phyloP scores from a whole-genome alignment of 495 filamentous ascomycete genomes.

The Aspergillus olivimuriae region DNA sequence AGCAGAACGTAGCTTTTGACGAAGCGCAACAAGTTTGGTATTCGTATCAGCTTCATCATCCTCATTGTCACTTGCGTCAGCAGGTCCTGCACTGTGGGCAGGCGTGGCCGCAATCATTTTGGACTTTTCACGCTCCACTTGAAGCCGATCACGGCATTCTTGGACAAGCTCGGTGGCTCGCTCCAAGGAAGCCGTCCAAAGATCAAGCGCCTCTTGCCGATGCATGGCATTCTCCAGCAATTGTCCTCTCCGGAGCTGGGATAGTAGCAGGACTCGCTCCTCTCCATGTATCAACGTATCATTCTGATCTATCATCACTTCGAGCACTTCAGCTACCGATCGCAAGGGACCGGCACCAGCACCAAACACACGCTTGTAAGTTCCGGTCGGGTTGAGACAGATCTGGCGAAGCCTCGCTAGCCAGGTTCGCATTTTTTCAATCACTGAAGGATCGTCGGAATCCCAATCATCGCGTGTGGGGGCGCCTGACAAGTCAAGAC shows the following conservation, averaged over 20 bases:
- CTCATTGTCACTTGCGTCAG: constrained; percentile 34
- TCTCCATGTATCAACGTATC: constrained; percentile 56
- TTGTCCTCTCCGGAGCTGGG: constrained; percentile 63
- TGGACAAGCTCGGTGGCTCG: constrained; percentile 50
- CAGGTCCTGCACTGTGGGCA: constrained; percentile 9
- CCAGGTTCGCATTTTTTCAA: constrained; percentile 67
- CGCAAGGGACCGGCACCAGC: constrained; percentile 56
- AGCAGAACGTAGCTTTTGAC: constrained; percentile 60
- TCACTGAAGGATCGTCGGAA: constrained; percentile 44
- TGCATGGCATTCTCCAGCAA: constrained; percentile 59
- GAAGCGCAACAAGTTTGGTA: constrained; percentile 48
- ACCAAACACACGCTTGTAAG: constrained; percentile 64
- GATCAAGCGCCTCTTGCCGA: constrained; percentile 50
- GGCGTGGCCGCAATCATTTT: constrained; percentile 2
- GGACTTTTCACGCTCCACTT: constrained; percentile 36
- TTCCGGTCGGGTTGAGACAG: constrained; percentile 71
- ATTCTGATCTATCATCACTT: constrained; percentile 82
- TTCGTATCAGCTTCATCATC: constrained; percentile 41
- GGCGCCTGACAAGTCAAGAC: constrained; percentile 56
- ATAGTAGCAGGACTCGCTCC: constrained; percentile 56
- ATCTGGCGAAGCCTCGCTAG: constrained; percentile 69
- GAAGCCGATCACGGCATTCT: constrained; percentile 58
- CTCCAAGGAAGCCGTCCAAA: constrained; percentile 59
- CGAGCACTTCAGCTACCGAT: constrained; percentile 79
- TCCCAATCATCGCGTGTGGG: constrained; percentile 57